Evolutionary conservation across 78 protist species (phyloP), one percentile per base, ranked within the genome.

Genomic region (Chrysochromulina tobinii): DNA sequence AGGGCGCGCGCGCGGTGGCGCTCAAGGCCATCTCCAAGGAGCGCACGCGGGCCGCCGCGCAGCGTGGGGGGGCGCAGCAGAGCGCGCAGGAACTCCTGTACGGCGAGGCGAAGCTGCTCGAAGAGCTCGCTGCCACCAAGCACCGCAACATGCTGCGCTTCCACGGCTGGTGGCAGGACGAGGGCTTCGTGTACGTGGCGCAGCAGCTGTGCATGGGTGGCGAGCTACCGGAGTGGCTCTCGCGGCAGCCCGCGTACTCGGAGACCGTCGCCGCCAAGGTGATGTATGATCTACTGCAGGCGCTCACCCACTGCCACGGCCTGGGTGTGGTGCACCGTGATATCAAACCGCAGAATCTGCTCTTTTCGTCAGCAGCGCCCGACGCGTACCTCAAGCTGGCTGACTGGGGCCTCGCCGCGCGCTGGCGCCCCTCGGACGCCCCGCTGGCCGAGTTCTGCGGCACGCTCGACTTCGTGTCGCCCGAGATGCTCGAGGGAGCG

Each of bases 61-160:
- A 69, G 79, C 51, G 51, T 12, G 79, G 53, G 50, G 79, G 79
- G 17, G 53, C 38, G 12, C 8, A 4, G 12, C 5, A 27, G 53
- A 4, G 12, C 23, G 6, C 12, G 55, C 25, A 23, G 51, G n/a
- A 66, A 14, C 72, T 66, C 25, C 18, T 66, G 9, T 21, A 66
- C n/a, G 3, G 53, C 53, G 79, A 90, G 92, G 81, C 53, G 72
- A 98, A 97, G 25, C 94, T 98, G 11, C 95, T 93, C 1, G 97
- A 97, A 11, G 97, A 96, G 68, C 97, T 98, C n/a, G 99, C 99
- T 8, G 97, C 96, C 89, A 98, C 98, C 8, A 11, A 69, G 51
- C 79, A 69, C 79, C 79, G 79, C 50, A 11, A 69, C 79, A 69
- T 69, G 53, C 79, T 17, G 2, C 38, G 51, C 53, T 69, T 69